Conservation (phyloP, 495 filamentous ascomycete genomes). For the Xylaria cubensis region DNA sequence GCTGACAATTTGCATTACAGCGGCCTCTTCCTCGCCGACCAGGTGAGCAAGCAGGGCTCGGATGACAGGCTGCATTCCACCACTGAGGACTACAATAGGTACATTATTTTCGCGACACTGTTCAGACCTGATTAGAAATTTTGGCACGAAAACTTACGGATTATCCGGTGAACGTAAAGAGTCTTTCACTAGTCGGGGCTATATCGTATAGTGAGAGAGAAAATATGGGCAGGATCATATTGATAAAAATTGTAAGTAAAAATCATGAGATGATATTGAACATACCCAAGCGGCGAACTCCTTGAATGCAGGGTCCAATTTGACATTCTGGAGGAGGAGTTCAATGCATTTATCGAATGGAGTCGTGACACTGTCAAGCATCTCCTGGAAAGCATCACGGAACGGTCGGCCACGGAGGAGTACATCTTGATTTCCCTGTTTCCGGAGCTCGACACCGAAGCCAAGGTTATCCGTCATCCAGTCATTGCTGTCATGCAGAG, state of each 20-base stretch:
- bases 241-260: not conserved
- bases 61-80: slow-evolving; percentile 93
- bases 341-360: slow-evolving; percentile 83
- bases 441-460: slow-evolving; percentile 71
- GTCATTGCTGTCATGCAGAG: slow-evolving; percentile 91
- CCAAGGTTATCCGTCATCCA: slow-evolving; percentile 93
- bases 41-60: slow-evolving; percentile 77
- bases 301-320: slow-evolving; percentile 83
- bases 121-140: not conserved
- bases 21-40: slow-evolving; percentile 72
- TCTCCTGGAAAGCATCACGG: slow-evolving; percentile 83
- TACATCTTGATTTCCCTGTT: slow-evolving; percentile 71
- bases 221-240: not conserved
- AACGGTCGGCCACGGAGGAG: slow-evolving; percentile 72
- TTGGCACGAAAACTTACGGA: not conserved
- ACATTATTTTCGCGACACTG: slow-evolving; percentile 70
- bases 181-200: not conserved
- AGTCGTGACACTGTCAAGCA: slow-evolving; percentile 81
- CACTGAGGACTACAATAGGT: slow-evolving; percentile 88
- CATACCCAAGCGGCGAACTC: slow-evolving; percentile 81
- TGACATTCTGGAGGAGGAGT: slow-evolving; percentile 78
- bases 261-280: not conserved
- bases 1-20: slow-evolving; percentile 82
- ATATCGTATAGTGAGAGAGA: not conserved
- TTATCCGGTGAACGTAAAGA: not conserved